Percentiles rank a stretch among this genome's conserved stretches.
Evolutionary conservation across 306 rosid species (phyloP).

Genomic region (Malus sieversii): DNA sequence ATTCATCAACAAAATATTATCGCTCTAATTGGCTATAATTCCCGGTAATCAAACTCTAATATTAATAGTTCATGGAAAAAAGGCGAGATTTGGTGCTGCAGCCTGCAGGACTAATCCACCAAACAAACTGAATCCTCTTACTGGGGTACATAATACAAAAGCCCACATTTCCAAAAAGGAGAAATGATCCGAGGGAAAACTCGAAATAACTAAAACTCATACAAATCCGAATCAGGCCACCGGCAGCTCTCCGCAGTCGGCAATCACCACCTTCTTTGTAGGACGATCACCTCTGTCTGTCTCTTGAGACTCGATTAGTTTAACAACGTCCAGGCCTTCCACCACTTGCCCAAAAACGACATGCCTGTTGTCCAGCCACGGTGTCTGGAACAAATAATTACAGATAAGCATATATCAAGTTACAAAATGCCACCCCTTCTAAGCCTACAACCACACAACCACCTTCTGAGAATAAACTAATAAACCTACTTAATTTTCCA

Average conservation of each 20-base stretch:
- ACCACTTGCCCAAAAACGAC: constrained; percentile 98
- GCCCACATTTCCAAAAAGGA: constrained; percentile 11
- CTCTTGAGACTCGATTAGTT: constrained; percentile 70
- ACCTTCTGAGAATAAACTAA: neutral
- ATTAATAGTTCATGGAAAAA: neutral
- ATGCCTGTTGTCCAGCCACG: constrained; percentile 90
- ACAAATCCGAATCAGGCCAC: constrained; percentile 37
- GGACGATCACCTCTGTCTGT: constrained; percentile 96
- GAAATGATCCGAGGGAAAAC: neutral
- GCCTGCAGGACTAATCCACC: neutral
- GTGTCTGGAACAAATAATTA: constrained; percentile 51
- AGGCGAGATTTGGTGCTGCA: neutral
- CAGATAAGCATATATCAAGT: neutral
- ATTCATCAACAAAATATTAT: neutral
- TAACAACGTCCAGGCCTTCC: constrained; percentile 85
- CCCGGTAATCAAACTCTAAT: neutral
- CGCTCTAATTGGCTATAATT: neutral
- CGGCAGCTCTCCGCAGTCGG: constrained; percentile 84
- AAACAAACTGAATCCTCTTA: constrained; percentile 6
- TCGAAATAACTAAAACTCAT: neutral
- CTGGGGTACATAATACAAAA: constrained; percentile 3
- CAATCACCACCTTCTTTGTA: constrained; percentile 71
- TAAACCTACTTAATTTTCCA: neutral
- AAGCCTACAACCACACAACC: neutral
- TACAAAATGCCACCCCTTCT: neutral